Conservation (phyloP, 2,329 filamentous ascomycete species). For the Fusarium praegraminearum region DNA sequence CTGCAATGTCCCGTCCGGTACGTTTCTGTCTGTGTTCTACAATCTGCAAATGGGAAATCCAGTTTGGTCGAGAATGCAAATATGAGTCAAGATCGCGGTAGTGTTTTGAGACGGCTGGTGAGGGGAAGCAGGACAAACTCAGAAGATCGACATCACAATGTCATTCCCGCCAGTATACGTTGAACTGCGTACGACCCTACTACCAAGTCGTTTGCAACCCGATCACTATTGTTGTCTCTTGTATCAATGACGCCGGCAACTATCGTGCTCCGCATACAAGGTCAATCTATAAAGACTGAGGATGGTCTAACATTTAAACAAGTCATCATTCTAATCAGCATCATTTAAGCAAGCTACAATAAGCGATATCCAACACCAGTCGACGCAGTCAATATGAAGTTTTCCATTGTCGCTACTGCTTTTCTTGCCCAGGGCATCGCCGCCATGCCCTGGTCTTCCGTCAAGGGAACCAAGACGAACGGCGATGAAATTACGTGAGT, state of each 20-base stretch:
- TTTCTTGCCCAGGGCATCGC: conserved; percentile 25
- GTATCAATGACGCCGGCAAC: too few species aligned
- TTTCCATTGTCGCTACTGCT: conserved; percentile 3
- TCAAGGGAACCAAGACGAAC: background rate
- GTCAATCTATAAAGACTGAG: background rate
- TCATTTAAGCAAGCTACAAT: conserved; percentile 18
- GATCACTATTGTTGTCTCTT: too few species aligned
- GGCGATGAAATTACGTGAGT: conserved; percentile 35
- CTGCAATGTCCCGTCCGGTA: background rate
- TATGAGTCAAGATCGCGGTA: too few species aligned
- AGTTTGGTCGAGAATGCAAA: background rate
- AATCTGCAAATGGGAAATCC: background rate
- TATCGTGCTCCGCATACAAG: too few species aligned
- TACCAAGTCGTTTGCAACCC: background rate
- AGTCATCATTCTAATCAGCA: background rate
- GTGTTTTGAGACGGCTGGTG: too few species aligned
- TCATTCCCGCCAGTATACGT: too few species aligned
- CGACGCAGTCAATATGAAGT: conserved; percentile 16
- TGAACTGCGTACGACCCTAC: background rate
- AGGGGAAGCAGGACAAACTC: too few species aligned
- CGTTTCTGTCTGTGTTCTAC: background rate
- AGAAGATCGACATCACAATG: too few species aligned
- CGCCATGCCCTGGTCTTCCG: conserved; percentile 34
- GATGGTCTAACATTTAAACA: background rate
- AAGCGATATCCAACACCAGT: background rate